Evolutionary conservation across 2,329 filamentous ascomycete genomes (phyloP).

Genomic region (Alternaria arbusti): DNA sequence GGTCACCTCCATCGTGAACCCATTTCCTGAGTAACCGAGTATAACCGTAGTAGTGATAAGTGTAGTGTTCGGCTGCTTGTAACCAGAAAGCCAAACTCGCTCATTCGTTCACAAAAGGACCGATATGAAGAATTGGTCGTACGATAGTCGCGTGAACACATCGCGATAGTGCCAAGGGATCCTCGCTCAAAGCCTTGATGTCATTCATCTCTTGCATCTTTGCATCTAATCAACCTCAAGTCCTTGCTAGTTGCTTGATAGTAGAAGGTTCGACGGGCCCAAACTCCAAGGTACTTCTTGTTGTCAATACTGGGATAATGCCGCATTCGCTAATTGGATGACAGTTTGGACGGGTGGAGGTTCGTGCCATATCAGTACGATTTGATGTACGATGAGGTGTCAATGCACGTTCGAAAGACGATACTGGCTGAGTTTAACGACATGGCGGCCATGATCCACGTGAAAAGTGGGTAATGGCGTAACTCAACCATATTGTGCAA

Average conservation of each 20-base stretch:
- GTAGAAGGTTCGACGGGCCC: background rate
- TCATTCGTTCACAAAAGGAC: background rate
- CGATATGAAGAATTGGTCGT: background rate
- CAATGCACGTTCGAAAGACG: background rate
- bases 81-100: background rate
- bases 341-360: background rate
- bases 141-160: background rate
- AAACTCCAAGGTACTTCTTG: background rate
- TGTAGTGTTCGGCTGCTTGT: background rate
- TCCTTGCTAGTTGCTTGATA: background rate
- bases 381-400: background rate
- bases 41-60: background rate
- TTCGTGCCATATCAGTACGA: background rate
- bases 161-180: background rate
- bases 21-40: background rate
- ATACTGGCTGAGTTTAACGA: background rate
- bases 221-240: background rate
- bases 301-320: background rate
- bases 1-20: background rate
- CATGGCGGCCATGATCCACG: background rate
- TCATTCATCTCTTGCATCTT: background rate
- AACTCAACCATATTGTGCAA: background rate
- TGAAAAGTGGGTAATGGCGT: background rate
- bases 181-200: background rate
- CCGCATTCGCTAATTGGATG: background rate